Conservation (phyloP, 106 monocot genomes). For the Alisma plantagoaquatica region DNA sequence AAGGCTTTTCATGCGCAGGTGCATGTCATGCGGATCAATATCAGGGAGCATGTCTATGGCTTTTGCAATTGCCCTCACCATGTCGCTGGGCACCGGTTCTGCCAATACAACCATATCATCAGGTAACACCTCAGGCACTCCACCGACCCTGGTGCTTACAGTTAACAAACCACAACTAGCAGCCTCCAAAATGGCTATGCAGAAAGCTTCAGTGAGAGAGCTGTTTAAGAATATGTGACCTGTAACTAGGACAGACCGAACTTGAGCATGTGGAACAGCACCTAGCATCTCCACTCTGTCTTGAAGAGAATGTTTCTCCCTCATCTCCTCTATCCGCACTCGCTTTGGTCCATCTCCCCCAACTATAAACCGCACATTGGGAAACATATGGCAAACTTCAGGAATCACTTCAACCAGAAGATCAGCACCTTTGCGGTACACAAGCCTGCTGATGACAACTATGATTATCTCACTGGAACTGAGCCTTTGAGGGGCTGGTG, state of each 20-base stretch:
- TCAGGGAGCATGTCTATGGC: conserved; percentile 82
- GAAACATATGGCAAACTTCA: conserved; percentile 62
- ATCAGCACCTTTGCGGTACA: conserved; percentile 91
- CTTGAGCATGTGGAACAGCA: conserved; percentile 95
- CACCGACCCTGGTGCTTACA: conserved; percentile 97
- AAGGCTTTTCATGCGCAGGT: conserved; percentile 71
- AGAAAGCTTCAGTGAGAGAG: conserved; percentile 99
- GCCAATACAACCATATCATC: conserved; percentile 97
- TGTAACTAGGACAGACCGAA: conserved; percentile 73
- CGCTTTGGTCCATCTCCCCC: conserved; percentile 98
- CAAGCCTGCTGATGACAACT: conserved; percentile 89
- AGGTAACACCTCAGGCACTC: conserved; percentile 94
- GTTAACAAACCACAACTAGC: conserved; percentile 97
- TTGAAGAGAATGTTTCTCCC: conserved; percentile 93
- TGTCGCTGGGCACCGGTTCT: conserved; percentile 73
- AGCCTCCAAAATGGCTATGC: conserved; percentile 98
- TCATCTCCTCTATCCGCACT: conserved; percentile 95
- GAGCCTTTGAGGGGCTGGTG: conserved; percentile 53
- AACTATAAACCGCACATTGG: conserved; percentile 92
- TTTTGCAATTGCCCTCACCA: conserved; percentile 66
- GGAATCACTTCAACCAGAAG: conserved; percentile 97
- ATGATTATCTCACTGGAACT: conserved; percentile 74
- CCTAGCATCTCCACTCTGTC: conserved; percentile 95
- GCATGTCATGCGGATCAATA: conserved; percentile 83
- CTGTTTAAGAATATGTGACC: conserved; percentile 97